Evolutionary conservation across 305 asterid species (phyloP).

Genomic region (Solanum aculeatissimum): DNA sequence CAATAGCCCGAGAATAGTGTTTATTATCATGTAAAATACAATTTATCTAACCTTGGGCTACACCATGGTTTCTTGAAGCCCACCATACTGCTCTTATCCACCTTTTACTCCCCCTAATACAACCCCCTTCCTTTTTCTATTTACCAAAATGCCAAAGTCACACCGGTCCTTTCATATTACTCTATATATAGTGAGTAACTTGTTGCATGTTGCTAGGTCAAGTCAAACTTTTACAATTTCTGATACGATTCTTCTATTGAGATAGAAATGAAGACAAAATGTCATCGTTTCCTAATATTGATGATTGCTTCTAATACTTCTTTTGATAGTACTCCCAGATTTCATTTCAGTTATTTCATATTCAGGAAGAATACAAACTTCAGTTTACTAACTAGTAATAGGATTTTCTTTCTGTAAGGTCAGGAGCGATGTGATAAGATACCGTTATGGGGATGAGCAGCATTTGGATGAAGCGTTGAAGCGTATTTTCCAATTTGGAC

Average conservation of each 20-base stretch:
- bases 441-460: conserved; percentile 94
- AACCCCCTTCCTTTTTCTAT: not conserved
- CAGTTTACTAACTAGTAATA: not conserved
- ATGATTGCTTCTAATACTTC: not conserved
- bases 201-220: not conserved
- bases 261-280: not conserved
- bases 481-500: conserved; percentile 89
- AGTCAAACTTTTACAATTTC: not conserved
- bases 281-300: not conserved
- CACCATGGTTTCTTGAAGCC: not conserved
- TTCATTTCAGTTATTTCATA: not conserved
- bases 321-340: not conserved
- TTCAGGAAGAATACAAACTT: not conserved
- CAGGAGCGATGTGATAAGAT: conserved; percentile 86
- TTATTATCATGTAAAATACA: not conserved
- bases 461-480: conserved; percentile 93
- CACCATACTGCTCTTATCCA: not conserved
- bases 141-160: not conserved
- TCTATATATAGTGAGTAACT: not conserved
- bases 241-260: not conserved
- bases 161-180: not conserved
- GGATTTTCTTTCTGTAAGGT: conserved; percentile 38
- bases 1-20: not conserved
- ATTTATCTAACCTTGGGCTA: not conserved
- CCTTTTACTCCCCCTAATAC: not conserved